Evolutionary conservation across 1,139 yeast genomes (phyloP).

Genomic region (Lodderomyces margitis): DNA sequence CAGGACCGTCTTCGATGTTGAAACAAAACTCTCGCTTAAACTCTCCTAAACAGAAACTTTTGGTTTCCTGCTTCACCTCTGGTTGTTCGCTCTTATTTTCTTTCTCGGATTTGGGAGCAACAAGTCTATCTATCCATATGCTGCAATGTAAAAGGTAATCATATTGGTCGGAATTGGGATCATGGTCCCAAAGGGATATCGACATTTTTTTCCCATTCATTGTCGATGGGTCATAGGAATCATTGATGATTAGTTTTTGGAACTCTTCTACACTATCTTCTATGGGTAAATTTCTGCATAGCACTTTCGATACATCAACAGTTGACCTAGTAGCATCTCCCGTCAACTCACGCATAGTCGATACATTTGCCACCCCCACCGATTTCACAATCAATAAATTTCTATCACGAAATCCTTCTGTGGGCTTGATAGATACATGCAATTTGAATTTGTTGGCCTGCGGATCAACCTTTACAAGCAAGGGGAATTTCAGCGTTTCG

Average conservation of each 20-base stretch:
- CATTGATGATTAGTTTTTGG: constrained; percentile 34
- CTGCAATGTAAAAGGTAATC: constrained; percentile 27
- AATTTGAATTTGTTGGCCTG: constrained; percentile 25
- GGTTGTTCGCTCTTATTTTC: neutral
- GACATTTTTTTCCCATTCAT: constrained; percentile 24
- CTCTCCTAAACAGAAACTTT: constrained; percentile 17
- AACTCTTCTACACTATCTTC: constrained; percentile 18
- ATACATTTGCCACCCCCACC: constrained; percentile 6
- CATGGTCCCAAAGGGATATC: constrained; percentile 31
- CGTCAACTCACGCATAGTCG: constrained; percentile 11
- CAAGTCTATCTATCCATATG: constrained; percentile 28
- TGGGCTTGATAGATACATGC: constrained; percentile 23
- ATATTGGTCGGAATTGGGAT: constrained; percentile 18
- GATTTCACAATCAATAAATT: constrained; percentile 31
- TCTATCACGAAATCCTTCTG: constrained; percentile 9
- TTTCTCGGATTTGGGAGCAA: neutral
- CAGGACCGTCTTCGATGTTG: constrained; percentile 68
- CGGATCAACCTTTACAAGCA: constrained; percentile 28
- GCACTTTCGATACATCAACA: constrained; percentile 26
- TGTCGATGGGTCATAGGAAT: constrained; percentile 20
- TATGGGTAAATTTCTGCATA: constrained; percentile 27
- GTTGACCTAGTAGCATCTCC: constrained; percentile 7
- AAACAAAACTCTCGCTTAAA: constrained; percentile 33
- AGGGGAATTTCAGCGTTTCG: constrained; percentile 20
- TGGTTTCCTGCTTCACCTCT: neutral